These are phyloP conservation scores for Entonaema liquescens DNA, from an alignment of 495 filamentous ascomycete species.

Conservation along the genomic window DNA sequence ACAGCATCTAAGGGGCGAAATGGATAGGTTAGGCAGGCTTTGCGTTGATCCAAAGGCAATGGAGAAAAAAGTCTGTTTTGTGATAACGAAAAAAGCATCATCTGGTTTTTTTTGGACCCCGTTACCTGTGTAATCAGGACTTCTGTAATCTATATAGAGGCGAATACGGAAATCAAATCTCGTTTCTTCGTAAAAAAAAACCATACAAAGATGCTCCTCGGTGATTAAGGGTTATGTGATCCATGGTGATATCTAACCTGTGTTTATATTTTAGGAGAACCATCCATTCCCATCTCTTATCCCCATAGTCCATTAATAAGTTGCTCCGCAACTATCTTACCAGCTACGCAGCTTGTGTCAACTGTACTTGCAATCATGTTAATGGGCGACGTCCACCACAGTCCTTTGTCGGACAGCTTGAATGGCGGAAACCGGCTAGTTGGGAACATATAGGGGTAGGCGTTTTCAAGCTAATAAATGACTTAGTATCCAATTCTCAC, in stretches of 20 bases:
- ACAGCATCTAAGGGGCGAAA: conserved; percentile 33
- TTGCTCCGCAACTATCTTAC: conserved; percentile 40
- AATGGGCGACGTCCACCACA: conserved; percentile 45
- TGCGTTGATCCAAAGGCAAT: conserved; percentile 16
- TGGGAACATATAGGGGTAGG: conserved; percentile 33
- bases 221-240: background rate
- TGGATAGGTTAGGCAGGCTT: conserved; percentile 34
- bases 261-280: too few species aligned
- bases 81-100: conserved; percentile 16
- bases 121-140: conserved; percentile 21
- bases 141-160: conserved; percentile 27
- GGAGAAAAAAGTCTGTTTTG: conserved; percentile 30
- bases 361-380: conserved; percentile 32
- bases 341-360: conserved; percentile 42
- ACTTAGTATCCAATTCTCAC: background rate
- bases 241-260: too few species aligned
- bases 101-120: background rate
- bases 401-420: conserved; percentile 30
- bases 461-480: conserved; percentile 34
- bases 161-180: conserved; percentile 15
- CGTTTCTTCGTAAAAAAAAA: conserved; percentile 11
- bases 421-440: conserved; percentile 30
- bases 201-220: too few species aligned
- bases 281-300: background rate
- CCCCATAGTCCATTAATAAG: conserved; percentile 24